Conservation (phyloP, 306 rosid genomes). For the Castanopsis chinensis region DNA sequence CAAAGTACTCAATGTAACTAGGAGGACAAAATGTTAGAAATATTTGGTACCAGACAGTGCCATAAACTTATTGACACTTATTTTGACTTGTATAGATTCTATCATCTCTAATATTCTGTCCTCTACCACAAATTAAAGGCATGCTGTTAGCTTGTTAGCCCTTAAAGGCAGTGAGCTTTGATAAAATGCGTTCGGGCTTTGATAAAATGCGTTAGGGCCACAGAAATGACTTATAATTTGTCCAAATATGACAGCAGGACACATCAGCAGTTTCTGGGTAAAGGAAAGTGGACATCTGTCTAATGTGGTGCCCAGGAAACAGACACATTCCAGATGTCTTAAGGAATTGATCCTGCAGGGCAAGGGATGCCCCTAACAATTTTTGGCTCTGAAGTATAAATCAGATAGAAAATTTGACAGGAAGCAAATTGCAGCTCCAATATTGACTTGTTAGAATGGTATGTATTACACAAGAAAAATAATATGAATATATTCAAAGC, state of each 20-base stretch:
- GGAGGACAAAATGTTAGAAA: background rate
- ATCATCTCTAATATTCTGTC: background rate
- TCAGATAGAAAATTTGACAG: background rate
- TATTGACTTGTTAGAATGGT: background rate
- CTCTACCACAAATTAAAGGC: background rate
- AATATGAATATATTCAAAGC: slow-evolving; percentile 4
- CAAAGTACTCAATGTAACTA: background rate
- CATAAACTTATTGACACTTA: background rate
- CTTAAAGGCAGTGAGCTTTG: background rate
- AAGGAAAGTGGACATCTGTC: background rate
- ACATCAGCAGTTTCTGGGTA: background rate
- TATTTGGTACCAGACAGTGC: background rate
- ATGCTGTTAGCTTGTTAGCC: background rate
- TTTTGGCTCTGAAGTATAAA: background rate
- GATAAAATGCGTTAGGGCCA: background rate
- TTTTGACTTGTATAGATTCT: background rate
- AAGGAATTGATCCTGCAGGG: slow-evolving; percentile 10
- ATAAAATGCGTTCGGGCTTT: background rate
- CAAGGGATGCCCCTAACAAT: slow-evolving; percentile 1
- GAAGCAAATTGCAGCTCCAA: background rate
- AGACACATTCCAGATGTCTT: background rate
- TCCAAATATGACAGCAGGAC: background rate
- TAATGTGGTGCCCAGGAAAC: background rate
- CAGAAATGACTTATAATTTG: background rate
- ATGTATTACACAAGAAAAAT: slow-evolving; percentile 3